Base-by-base conservation (phyloP, 345 rosid genomes). In the Draba incana region DNA sequence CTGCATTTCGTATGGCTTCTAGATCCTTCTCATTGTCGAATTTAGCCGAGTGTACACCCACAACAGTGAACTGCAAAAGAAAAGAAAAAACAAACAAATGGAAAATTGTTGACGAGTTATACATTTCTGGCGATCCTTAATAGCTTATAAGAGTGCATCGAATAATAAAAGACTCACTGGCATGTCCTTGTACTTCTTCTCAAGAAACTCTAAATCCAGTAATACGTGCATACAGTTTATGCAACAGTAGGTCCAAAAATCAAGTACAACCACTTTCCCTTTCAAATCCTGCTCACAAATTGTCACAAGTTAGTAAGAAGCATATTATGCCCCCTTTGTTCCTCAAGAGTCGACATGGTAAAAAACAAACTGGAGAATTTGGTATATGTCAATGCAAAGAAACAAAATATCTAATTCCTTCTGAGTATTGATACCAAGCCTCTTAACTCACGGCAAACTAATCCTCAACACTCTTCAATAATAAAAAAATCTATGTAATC, bases 201-300 rank as follows among this genome's bases (percentile, higher is more conserved):
- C 98, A 84, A 93, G 71, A 77, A 71, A 88, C 60, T 81, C 98
- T 41, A 93, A 77, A 81, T 93, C 98, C 28, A 94, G 98, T 66
- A 90, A 69, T 62, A 90, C 94, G 39, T 93, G 98, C 89, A 93
- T 88, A 57, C 98, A 93, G 63, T 90, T 90, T 83, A 93, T 88
- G 69, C 96, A 93, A 66, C 98, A 90, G 68, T 93, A 93, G 11
- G 98, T 93, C 98, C 98, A 90, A 79, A 93, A 93, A 62, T 93
- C 97, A 78, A 93, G 87, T 62, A 93, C 69, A 55, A 90, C 98
- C 72, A 90, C 94, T 81, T 90, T 93, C 69, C 98, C 98, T 76
- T 79, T 81, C 81, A 93, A 68, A 74, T 85, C 97, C 98, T 93
- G 85, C 75, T 52, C 78, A 75, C 51, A 66, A 60, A 16, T 25